Base-by-base conservation (phyloP, 2,329 filamentous ascomycete genomes). In the Trichoderma brevicompactum region DNA sequence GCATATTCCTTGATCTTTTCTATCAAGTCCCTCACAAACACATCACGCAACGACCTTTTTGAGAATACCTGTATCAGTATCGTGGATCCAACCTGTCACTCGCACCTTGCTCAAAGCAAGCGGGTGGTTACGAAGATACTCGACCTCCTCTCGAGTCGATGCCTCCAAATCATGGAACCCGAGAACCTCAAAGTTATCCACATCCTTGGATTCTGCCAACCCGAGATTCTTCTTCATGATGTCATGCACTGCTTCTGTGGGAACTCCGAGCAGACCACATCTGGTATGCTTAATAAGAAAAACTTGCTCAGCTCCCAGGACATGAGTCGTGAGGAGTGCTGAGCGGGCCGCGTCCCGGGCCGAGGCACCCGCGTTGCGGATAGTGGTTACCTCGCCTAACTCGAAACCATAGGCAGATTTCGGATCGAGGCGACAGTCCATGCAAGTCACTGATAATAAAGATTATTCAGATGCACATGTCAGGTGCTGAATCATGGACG, bases 161-260 rank as follows among this genome's bases (percentile, higher is more conserved):
- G 13, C 15, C 12, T 52, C 46, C 15, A 61, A 34, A 19, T 61
- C 58, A 34, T 41, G n/a, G 23, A 61, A 61, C 19, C 19, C 50
- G 5, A 61, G n/a, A 10, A 50, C 46, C 4, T 41, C 46, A 32
- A 61, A 61, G 2, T 43, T 40, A 40, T 50, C 58, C 15, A 61
- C 36, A 2, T 61, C 58, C 36, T 61, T 34, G 4, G 58, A 61
- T 17, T 52, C 58, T 2, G 36, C 2, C 58, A 61, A 49, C 1
- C 58, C 46, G 46, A 61, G 10, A 12, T 61, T 61, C 46, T 61
- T 50, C 34, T 43, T 61, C 44, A 61, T 61, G 1, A 61, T 41
- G 10, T n/a, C 46, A 10, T 32, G 46, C 15, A 50, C 58, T 17
- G 13, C 58, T 1, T 61, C 44, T 3, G 19, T 12, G 9, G 58